Evolutionary conservation across 495 filamentous ascomycete species (phyloP).

Genomic region (Pyrenopolyporus hunteri): DNA sequence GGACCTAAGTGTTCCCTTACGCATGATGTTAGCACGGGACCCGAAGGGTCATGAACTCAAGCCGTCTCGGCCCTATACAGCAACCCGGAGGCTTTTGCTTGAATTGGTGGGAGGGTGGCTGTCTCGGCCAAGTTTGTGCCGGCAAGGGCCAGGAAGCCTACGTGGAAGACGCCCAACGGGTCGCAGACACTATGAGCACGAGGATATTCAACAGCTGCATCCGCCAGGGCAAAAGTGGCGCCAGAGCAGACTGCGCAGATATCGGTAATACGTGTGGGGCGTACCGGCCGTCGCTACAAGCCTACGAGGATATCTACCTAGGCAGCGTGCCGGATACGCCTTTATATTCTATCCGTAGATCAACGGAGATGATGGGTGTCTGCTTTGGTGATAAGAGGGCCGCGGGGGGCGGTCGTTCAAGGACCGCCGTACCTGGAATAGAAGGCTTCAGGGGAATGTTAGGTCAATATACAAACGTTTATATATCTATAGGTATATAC

Average conservation of each 20-base stretch:
- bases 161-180: neutral
- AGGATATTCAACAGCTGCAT: constrained; percentile 9
- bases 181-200: constrained; percentile 4
- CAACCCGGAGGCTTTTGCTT: constrained; percentile 5
- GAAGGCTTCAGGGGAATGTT: too few relatives aligned
- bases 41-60: too few relatives aligned
- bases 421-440: too few relatives aligned
- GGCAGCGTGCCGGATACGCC: neutral
- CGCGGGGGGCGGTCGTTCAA: too few relatives aligned
- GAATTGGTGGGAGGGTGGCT: constrained; percentile 15
- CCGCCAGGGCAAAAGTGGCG: neutral
- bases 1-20: constrained; percentile 7
- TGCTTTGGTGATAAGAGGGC: neutral
- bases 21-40: neutral
- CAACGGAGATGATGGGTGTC: too few relatives aligned
- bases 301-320: neutral
- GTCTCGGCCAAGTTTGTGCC: constrained; percentile 4
- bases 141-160: constrained; percentile 6
- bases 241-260: neutral
- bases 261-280: constrained; percentile 8
- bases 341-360: neutral
- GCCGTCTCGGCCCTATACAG: too few relatives aligned
- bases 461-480: neutral
- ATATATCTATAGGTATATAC: neutral
- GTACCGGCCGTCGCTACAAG: constrained; percentile 3